phyloP scores from a whole-genome alignment of 208 protist genomes.

The Acanthamoeba sp. region DNA sequence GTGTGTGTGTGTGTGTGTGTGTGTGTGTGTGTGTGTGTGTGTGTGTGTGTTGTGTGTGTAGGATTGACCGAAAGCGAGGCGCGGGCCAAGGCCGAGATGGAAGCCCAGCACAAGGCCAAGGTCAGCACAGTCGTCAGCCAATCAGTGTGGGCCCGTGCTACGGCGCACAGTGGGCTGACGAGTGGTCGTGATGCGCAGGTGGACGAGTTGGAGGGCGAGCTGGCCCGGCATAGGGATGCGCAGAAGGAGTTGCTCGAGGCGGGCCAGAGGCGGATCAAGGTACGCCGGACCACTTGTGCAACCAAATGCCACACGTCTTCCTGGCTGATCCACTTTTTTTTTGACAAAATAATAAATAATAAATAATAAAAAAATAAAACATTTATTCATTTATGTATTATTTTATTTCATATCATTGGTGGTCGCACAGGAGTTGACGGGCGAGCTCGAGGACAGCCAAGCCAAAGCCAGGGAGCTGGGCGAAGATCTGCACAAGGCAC shows the following conservation, averaged over 20 bases:
- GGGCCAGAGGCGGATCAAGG: slow-evolving; percentile 38
- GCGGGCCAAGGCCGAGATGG: not conserved
- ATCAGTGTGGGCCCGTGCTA: not conserved
- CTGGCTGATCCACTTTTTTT: too few species aligned
- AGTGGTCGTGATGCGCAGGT: not conserved
- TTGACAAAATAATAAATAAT: too few species aligned
- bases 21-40: too few species aligned
- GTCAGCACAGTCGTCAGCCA: not conserved
- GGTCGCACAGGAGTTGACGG: not conserved
- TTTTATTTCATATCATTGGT: not conserved
- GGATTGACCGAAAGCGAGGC: not conserved
- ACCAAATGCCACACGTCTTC: too few species aligned
- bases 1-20: too few species aligned
- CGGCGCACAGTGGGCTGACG: not conserved
- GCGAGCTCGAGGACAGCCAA: slow-evolving; percentile 4
- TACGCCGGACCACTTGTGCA: not conserved
- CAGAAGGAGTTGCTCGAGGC: slow-evolving; percentile 32
- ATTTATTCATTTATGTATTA: too few species aligned
- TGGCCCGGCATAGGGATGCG: not conserved
- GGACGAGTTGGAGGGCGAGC: slow-evolving; percentile 8
- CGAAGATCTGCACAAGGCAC: not conserved
- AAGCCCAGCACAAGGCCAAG: slow-evolving; percentile 36
- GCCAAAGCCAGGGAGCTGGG: not conserved
- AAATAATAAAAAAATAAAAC: too few species aligned
- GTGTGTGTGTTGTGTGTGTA: too few species aligned